Conservation (phyloP, 352 stramenopile species). For the Pythium sukuiense region DNA sequence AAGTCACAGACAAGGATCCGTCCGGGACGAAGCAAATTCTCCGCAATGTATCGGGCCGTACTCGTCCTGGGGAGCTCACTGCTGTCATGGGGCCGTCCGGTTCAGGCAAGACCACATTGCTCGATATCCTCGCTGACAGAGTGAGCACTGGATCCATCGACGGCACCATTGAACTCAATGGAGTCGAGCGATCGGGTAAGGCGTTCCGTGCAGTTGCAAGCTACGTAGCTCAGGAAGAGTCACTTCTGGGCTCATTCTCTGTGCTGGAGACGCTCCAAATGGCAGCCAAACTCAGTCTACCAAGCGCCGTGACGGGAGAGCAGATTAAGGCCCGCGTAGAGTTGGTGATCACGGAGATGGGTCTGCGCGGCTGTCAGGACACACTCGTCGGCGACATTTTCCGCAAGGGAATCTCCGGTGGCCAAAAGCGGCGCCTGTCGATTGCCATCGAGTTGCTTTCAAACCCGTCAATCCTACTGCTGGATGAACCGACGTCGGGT, state of each 20-base stretch:
- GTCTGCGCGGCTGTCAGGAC: conserved; percentile 44
- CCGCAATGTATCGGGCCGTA: conserved; percentile 36
- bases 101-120: conserved; percentile 45
- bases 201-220: conserved; percentile 51
- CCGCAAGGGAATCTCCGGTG: conserved; percentile 68
- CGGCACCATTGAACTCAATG: conserved; percentile 57
- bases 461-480: conserved; percentile 69
- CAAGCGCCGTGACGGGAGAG: conserved; percentile 41
- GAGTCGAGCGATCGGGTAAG: conserved; percentile 33
- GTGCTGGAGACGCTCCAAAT: conserved; percentile 70
- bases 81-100: conserved; percentile 41
- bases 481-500: conserved; percentile 76
- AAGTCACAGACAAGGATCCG: neutral
- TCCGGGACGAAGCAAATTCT: conserved; percentile 26
- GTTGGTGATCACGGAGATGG: conserved; percentile 70
- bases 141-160: conserved; percentile 39
- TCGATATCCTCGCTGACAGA: conserved; percentile 65
- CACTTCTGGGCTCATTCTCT: conserved; percentile 65
- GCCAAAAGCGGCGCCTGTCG: conserved; percentile 74
- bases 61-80: conserved; percentile 33
- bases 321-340: conserved; percentile 43
- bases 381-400: conserved; percentile 78
- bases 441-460: conserved; percentile 82
- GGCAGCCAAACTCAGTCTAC: conserved; percentile 50
- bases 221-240: conserved; percentile 66